Conservation (phyloP, 108 stramenopile genomes). For the Aureococcus anophagefferens region DNA sequence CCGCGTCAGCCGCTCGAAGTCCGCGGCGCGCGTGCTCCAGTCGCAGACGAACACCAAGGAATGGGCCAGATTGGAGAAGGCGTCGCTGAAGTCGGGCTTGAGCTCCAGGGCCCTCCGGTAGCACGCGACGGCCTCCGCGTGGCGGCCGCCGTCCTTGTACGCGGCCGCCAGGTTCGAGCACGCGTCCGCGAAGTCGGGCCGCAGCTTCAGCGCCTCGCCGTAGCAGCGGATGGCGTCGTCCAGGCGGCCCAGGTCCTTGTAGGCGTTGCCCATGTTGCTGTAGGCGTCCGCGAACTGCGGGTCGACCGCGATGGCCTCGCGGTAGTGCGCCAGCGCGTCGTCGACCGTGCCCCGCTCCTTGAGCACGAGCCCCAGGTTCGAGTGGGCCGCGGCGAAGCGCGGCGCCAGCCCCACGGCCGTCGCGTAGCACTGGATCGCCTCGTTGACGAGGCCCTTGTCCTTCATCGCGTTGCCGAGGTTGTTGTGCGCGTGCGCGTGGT, state of each 20-base stretch:
- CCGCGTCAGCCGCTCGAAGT: conserved; percentile 16
- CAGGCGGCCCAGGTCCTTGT: too few species aligned
- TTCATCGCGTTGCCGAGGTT: conserved; percentile 45
- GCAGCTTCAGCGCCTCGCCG: conserved; percentile 29
- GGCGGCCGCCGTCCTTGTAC: conserved; percentile 43
- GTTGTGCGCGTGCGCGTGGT: conserved; percentile 61
- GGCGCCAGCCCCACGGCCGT: conserved; percentile 50
- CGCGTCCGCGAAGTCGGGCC: conserved; percentile 39
- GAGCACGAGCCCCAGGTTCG: background rate
- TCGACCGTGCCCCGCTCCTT: conserved; percentile 7
- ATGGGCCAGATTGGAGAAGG: conserved; percentile 46
- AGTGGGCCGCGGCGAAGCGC: too few species aligned
- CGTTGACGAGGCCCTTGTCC: conserved; percentile 46
- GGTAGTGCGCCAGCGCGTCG: conserved; percentile 44
- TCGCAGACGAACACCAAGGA: conserved; percentile 40
- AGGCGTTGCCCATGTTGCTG: conserved; percentile 56
- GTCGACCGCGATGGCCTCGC: conserved; percentile 45
- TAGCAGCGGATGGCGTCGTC: conserved; percentile 47
- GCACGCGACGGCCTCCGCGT: conserved; percentile 38
- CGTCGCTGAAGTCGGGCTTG: conserved; percentile 42
- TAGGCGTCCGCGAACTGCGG: conserved; percentile 54
- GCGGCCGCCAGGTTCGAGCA: conserved; percentile 40
- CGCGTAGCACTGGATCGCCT: conserved; percentile 57
- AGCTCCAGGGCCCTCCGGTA: conserved; percentile 43
- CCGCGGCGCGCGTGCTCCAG: conserved; percentile 34